Base-by-base conservation (phyloP, 345 rosid genomes). In the Bruguiera parviflora region DNA sequence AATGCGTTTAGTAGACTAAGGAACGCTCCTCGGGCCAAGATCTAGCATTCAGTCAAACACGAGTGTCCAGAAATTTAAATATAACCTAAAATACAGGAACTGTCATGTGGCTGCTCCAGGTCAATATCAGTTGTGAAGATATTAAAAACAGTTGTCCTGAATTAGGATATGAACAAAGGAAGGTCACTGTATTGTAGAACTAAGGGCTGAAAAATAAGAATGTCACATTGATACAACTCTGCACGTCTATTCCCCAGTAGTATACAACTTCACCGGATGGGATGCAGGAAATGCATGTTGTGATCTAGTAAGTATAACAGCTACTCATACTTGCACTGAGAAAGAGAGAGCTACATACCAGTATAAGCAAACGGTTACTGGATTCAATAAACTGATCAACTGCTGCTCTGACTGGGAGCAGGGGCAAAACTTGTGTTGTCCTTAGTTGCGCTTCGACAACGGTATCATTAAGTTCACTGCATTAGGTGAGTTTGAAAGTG, bases 401-500 rank as follows among this genome's bases (percentile, higher is more conserved):
- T 13, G 89, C 79, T 39, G 31, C 61, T 73, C 76, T 59, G 46
- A 77, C 56, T 19, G 89, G 89, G 74, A 85, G 89, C 7, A 65
- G 31, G 19, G 89, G 89, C 29, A 79, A 84, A 62, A 85, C 71
- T 69, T 83, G 85, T 71, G 77, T 71, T 58, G 84, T 81, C 65
- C 89, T 83, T 56, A 85, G 68, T 66, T 83, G 84, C 32, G 89
- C 89, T 78, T 85, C 89, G 27, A 85, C 84, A 59, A 83, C 58
- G 29, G 89, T 85, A 65, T 85, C 89, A 74, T 85, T 83, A 65
- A 85, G 87, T 81, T 85, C 87, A 73, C 89, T 85, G 51, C 67
- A 76, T 4, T 29, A 61, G 52, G 58, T 27, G 64, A 58, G 58
- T 2, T 61, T 16, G n/a, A 25, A 33, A 13, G 32, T 63, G 43